Base-by-base conservation (phyloP, 345 rosid genomes). In the Dipteronia sinensis region DNA sequence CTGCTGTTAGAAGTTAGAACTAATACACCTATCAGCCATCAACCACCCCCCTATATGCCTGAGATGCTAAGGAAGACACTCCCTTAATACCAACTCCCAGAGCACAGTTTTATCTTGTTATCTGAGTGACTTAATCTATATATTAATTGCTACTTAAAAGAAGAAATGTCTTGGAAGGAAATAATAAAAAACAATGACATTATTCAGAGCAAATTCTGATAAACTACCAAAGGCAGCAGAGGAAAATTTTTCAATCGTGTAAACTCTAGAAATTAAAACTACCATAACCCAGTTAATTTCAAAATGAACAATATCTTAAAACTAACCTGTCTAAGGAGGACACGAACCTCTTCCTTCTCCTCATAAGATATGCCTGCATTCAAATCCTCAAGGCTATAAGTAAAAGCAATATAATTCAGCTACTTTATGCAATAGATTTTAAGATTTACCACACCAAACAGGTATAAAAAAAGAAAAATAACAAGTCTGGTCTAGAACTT, bases 281-380 rank as follows among this genome's bases (percentile, higher is more conserved):
- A 40, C 13, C 55, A 34, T 51, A 69, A 64, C 29, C 29, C 38
- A 34, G 34, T 59, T 59, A 76, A 67, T 72, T 70, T 40, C 62
- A 65, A 7, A 49, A 46, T n/a, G 6, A 71, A 53, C 10, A 16
- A 85, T 76, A 76, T 65, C 75, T 72, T 59, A 66, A 31, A 79
- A 83, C 79, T 67, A 81, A 95, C 99, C 99, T 93, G 89, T 66
- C 95, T 87, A 78, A 95, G 93, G 76, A 91, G 94, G 62, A 90
- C 71, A 63, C 99, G 97, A 19, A 95, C 97, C 83, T 95, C 98
- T 88, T 92, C 98, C 86, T 95, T 95, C 94, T 93, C 98, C 17
- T 85, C 82, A 86, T 92, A 95, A 11, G 97, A 88, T 78, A 90
- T 78, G 65, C 99, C 98, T 95, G 79, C 72, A 89, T 51, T 78